Percentiles rank a stretch among this genome's conserved stretches.
These are phyloP conservation scores for Pestalotiopsis sp. DNA, from an alignment of 2,329 filamentous ascomycete species.

Conservation along the genomic window DNA sequence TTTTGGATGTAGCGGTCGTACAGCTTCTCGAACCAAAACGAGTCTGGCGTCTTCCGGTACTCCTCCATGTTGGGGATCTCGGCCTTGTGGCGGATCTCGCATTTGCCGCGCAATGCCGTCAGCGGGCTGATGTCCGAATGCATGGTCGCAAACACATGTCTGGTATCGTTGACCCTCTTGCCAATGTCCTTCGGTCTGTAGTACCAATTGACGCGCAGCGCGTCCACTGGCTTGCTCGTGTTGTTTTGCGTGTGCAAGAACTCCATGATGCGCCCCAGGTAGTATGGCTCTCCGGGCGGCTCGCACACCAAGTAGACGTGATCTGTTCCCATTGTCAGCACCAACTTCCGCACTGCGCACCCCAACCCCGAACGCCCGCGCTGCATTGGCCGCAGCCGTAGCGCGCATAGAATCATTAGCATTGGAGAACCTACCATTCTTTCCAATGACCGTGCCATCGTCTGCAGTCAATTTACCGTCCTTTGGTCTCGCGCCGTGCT, in stretches of 20 bases:
- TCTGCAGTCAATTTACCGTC: constrained; percentile 84
- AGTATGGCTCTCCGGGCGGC: constrained; percentile 96
- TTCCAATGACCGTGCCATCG: constrained; percentile 79
- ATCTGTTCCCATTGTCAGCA: constrained; percentile 47
- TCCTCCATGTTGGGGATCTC: constrained; percentile 83
- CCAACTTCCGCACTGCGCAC: constrained; percentile 6
- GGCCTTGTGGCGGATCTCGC: constrained; percentile 83
- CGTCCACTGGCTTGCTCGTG: constrained; percentile 73
- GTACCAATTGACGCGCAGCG: constrained; percentile 95
- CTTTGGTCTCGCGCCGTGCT: constrained; percentile 67
- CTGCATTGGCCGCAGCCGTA: not conserved
- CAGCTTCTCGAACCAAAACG: constrained; percentile 96
- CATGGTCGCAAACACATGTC: constrained; percentile 94
- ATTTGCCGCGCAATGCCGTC: constrained; percentile 90
- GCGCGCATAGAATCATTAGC: not conserved
- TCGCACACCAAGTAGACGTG: constrained; percentile 97
- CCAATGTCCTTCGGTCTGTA: constrained; percentile 96
- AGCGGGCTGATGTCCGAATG: constrained; percentile 95
- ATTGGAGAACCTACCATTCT: constrained; percentile 74
- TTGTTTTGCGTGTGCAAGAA: constrained; percentile 85
- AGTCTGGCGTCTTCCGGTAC: constrained; percentile 82
- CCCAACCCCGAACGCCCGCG: not conserved
- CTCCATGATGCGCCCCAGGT: constrained; percentile 97
- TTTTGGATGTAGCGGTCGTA: constrained; percentile 98
- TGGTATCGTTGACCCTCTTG: constrained; percentile 87